These are phyloP conservation scores for Euphorbia lathyris DNA, from an alignment of 345 rosid genomes.

Conservation along the genomic window DNA sequence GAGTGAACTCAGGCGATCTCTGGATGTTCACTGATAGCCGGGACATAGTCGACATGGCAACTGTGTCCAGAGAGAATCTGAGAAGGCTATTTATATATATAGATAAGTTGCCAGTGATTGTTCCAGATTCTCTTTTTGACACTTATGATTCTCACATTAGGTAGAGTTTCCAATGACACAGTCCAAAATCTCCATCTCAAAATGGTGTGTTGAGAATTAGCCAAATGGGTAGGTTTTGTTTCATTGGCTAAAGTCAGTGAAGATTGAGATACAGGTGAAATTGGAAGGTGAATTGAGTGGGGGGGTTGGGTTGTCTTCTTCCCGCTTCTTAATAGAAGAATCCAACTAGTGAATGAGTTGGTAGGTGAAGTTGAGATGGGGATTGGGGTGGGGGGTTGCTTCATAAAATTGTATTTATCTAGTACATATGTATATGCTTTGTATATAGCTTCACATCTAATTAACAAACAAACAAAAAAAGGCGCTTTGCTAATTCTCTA, in stretches of 20 bases:
- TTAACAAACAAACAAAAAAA: neutral
- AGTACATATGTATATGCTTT: neutral
- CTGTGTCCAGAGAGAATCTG: slow-evolving; percentile 11
- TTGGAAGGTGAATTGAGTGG: neutral
- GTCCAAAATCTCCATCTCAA: slow-evolving; percentile 1
- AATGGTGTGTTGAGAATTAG: neutral
- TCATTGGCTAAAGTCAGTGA: neutral
- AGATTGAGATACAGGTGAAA: neutral
- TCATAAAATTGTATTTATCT: neutral
- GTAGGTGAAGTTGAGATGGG: neutral
- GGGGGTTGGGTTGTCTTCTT: too few species aligned
- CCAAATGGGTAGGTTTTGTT: neutral
- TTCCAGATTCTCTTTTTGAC: slow-evolving; percentile 11
- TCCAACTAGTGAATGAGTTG: slow-evolving; percentile 1
- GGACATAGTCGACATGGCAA: slow-evolving; percentile 15
- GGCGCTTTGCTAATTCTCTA: too few species aligned
- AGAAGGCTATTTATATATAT: slow-evolving; percentile 21
- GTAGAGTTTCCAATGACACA: slow-evolving; percentile 7
- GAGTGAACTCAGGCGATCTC: slow-evolving; percentile 19
- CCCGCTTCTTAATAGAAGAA: slow-evolving; percentile 6
- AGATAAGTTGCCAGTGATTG: slow-evolving; percentile 14
- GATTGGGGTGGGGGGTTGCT: too few species aligned
- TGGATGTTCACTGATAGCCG: slow-evolving; percentile 7
- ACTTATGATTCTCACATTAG: slow-evolving; percentile 12
- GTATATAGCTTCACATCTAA: neutral